phyloP scores from a whole-genome alignment of 208 protist species.

The Trypanosoma cruzi region DNA sequence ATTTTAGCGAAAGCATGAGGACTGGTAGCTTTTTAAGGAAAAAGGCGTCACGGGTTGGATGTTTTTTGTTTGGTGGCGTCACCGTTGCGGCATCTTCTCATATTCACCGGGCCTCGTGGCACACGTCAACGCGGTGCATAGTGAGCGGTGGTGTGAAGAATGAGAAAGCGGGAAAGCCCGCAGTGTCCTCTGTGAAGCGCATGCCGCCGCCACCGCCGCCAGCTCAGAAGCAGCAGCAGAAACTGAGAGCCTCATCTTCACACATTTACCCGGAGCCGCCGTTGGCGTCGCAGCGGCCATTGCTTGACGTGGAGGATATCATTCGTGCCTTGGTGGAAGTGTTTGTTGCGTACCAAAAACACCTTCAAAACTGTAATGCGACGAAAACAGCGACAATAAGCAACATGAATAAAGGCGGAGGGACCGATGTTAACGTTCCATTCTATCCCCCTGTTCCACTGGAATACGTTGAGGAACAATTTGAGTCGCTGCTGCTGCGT shows the following conservation, averaged over 20 bases:
- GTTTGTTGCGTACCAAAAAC: constrained; percentile 11
- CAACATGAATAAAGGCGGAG: background rate
- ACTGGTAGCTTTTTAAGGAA: background rate
- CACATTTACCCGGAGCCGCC: background rate
- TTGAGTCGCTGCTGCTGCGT: constrained; percentile 20
- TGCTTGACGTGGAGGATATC: constrained; percentile 20
- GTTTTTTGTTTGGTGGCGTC: background rate
- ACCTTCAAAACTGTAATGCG: background rate
- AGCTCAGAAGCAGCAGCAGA: background rate
- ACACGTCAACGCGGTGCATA: constrained; percentile 12
- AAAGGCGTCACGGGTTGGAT: background rate
- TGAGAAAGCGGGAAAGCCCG: background rate
- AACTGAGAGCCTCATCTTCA: background rate
- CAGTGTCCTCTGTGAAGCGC: constrained; percentile 14
- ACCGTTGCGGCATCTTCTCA: background rate
- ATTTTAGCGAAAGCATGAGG: background rate
- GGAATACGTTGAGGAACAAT: constrained; percentile 22
- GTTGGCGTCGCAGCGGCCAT: constrained; percentile 1
- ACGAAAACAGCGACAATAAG: background rate
- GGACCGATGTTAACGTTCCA: background rate
- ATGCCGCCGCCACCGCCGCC: constrained; percentile 22
- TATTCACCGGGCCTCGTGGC: background rate
- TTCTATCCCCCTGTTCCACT: constrained; percentile 30
- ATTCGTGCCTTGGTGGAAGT: constrained; percentile 17
- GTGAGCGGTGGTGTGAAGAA: background rate